Conservation (phyloP, 257 asterid species). For the Linaria vulgaris region DNA sequence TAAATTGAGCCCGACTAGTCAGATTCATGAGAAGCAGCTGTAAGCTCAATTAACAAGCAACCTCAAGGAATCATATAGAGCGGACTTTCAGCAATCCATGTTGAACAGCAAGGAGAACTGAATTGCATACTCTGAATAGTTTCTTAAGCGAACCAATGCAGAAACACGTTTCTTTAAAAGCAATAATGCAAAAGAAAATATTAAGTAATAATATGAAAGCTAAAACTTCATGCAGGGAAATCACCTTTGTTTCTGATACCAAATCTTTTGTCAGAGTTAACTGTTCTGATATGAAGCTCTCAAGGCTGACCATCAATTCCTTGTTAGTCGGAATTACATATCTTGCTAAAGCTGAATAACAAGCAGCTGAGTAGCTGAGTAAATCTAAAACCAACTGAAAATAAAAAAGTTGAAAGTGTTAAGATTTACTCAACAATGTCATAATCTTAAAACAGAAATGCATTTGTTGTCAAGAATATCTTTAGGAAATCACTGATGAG, state of each 20-base stretch:
- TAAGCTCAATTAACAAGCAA: slow-evolving; percentile 9
- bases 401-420: slow-evolving; percentile 28
- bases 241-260: slow-evolving; percentile 71
- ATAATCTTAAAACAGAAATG: not conserved
- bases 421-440: not conserved
- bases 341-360: slow-evolving; percentile 69
- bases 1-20: not conserved
- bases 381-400: slow-evolving; percentile 81
- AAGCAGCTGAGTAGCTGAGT: slow-evolving; percentile 68
- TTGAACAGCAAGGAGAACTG: slow-evolving; percentile 1
- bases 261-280: slow-evolving; percentile 59
- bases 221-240: not conserved
- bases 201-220: slow-evolving; percentile 1
- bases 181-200: slow-evolving; percentile 13
- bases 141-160: not conserved
- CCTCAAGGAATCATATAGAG: slow-evolving; percentile 7
- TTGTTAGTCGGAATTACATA: slow-evolving; percentile 48
- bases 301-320: slow-evolving; percentile 49
- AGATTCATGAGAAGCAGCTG: slow-evolving; percentile 9
- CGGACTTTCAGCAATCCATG: slow-evolving; percentile 6
- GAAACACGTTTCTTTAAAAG: slow-evolving; percentile 11
- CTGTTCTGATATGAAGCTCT: slow-evolving; percentile 74
- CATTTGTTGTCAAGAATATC: too few species aligned
- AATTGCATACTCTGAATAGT: slow-evolving; percentile 5
- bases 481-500: too few species aligned